Conservation (phyloP, 176 grass and related monocot genomes). For the Thalia dealbata region DNA sequence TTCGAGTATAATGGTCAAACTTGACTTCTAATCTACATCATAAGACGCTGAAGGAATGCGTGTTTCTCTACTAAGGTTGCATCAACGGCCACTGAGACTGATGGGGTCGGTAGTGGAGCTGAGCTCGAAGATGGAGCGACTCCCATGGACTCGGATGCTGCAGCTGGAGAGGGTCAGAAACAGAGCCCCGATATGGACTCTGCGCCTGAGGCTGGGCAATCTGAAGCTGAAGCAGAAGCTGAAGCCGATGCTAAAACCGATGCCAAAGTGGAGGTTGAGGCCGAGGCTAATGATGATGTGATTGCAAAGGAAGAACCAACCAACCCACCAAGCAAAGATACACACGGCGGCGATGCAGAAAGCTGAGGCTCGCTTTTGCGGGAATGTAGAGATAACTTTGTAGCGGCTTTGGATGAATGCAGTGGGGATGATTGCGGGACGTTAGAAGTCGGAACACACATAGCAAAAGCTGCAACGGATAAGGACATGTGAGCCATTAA, state of each 20-base stretch:
- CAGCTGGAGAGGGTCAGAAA: conserved; percentile 39
- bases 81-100: conserved; percentile 47
- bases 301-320: neutral
- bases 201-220: conserved; percentile 49
- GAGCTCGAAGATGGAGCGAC: conserved; percentile 78
- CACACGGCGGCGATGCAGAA: neutral
- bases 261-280: neutral
- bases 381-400: neutral
- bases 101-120: conserved; percentile 54
- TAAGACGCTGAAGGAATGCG: neutral
- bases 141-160: conserved; percentile 69
- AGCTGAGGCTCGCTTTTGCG: neutral
- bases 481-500: no score
- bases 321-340: conserved; percentile 7
- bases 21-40: neutral
- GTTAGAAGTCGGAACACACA: no score
- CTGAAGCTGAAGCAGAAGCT: conserved; percentile 45
- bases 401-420: neutral
- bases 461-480: no score
- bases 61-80: conserved; percentile 25
- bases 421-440: neutral
- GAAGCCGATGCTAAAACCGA: conserved; percentile 23
- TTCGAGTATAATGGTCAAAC: neutral
- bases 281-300: neutral
- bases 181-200: conserved; percentile 63